These are phyloP conservation scores for Lentinula raphanica DNA, from an alignment of 768 basidiomycete species.

Conservation along the genomic window DNA sequence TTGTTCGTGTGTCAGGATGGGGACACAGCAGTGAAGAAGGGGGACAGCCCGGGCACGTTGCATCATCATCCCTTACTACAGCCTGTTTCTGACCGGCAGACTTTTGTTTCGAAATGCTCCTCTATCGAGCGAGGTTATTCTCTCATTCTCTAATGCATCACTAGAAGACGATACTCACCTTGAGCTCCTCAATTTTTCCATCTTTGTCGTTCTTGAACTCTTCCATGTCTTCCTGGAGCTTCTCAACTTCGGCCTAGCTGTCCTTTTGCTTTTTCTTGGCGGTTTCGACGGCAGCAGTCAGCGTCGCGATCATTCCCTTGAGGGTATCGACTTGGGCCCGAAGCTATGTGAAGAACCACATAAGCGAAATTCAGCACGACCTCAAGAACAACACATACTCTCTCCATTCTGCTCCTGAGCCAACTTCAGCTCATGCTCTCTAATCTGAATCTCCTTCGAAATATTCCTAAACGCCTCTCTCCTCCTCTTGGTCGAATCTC, in stretches of 20 bases:
- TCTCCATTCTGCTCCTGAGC: slow-evolving; percentile 81
- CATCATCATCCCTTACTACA: slow-evolving; percentile 73
- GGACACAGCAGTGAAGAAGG: too few species aligned
- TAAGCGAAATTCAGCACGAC: neutral
- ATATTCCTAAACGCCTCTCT: slow-evolving; percentile 59
- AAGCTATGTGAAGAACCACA: slow-evolving; percentile 41
- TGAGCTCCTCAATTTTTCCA: slow-evolving; percentile 90
- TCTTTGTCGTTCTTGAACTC: slow-evolving; percentile 99
- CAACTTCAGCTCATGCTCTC: slow-evolving; percentile 78
- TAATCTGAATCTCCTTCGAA: slow-evolving; percentile 76
- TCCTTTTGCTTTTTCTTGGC: slow-evolving; percentile 74
- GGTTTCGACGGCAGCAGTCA: slow-evolving; percentile 51
- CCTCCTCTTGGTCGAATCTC: slow-evolving; percentile 42
- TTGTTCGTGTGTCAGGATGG: too few species aligned
- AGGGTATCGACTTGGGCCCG: slow-evolving; percentile 72
- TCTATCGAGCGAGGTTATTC: slow-evolving; percentile 34
- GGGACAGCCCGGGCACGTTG: too few species aligned
- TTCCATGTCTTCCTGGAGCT: slow-evolving; percentile 93
- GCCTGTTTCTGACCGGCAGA: slow-evolving; percentile 74
- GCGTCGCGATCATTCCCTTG: slow-evolving; percentile 56
- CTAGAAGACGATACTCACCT: slow-evolving; percentile 41
- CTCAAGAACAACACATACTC: slow-evolving; percentile 44
- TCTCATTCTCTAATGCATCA: neutral
- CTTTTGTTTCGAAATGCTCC: slow-evolving; percentile 77
- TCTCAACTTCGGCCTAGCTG: slow-evolving; percentile 74